Base-by-base conservation (phyloP, 2,329 filamentous ascomycete genomes). In the Colletotrichum sansevieriae region DNA sequence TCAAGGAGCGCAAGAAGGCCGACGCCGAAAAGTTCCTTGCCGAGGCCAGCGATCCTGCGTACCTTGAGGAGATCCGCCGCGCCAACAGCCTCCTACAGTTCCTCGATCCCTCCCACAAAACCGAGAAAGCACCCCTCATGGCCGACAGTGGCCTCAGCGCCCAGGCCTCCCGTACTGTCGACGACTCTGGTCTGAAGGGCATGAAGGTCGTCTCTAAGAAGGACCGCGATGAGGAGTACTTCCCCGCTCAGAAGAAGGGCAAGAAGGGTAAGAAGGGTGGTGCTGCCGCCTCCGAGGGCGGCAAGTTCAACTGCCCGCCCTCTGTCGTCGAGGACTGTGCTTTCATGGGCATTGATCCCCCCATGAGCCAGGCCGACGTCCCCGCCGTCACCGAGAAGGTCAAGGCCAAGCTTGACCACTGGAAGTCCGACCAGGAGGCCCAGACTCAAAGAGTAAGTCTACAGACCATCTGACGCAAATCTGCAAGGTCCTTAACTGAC, bases 301-400 rank as follows among this genome's bases (percentile, higher is more conserved):
- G 62, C 66, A 71, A 71, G 70, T 97, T 94, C 88, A 97, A 91
- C 83, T 90, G 96, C 78, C 95, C 93, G 74, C 92, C 96, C 58
- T 93, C 94, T 68, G 91, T 98, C 73, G 94, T 99, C 56, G 94
- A 98, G 81, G 93, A 97, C 81, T 92, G 97, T 73, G 85, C 89
- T 73, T 92, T 92, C 81, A 87, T 98, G 78, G 91, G 91, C 75
- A 89, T 98, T 73, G 91, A 97, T 68, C 92, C 95, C 60, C 96
- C 96, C 37, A 94, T 95, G 87, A 92, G 90, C 81, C 89, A 94
- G 76, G 87, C 90, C 63, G 95, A 97, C 75, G 90, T 98, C 13
- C 90, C 95, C 29, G 84, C 85, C 69, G 89, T 92, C 13, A 84
- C 93, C 54, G 94, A 98, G 85, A 95, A 97, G 85, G 88, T 98